Base-by-base conservation (phyloP, 805 yeast genomes). In the Starmerella etchellsii region DNA sequence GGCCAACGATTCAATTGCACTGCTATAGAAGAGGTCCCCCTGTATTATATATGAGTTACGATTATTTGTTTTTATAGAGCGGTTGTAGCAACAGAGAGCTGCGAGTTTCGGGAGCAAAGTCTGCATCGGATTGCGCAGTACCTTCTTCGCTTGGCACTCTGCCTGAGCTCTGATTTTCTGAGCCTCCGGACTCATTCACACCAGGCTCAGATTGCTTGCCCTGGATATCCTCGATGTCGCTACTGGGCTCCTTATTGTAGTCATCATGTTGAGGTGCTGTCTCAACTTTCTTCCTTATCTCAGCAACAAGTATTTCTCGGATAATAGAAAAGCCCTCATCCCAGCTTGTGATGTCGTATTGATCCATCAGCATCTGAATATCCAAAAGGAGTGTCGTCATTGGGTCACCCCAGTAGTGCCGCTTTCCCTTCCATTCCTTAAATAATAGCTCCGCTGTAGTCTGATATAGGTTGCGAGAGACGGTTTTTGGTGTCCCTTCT, bases 331-430 rank as follows among this genome's bases (percentile, higher is more conserved):
- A 26, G 2, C 43, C 35, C 3, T 22, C 19, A 9, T 22, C 31
- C 51, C 49, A 47, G 3, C 23, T 16, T 5, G 34, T 30, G 10
- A 38, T 40, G 14, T n/a, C 23, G 10, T 37, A 31, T 3, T 30
- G 14, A 19, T 47, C 49, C 40, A 48, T 32, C 3, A 39, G 21
- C 20, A 31, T 29, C 23, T 29, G 41, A 7, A 48, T 24, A 9
- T 40, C 43, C 22, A 40, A 43, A 13, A 38, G 21, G 4, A 28
- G 13, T 2, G 37, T 39, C 1, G 28, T 2, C 8, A n/a, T 3
- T 2, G 18, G 14, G 15, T 34, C 32, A 2, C 39, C 42, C 26
- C 34, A 37, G 27, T 22, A 34, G 10, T 9, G 15, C 4, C 29
- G 37, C 23, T 10, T 20, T 5, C 28, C 21, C 30, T 22, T n/a